phyloP scores from a whole-genome alignment of 768 basidiomycete species.

The Peribolospora baueri region DNA sequence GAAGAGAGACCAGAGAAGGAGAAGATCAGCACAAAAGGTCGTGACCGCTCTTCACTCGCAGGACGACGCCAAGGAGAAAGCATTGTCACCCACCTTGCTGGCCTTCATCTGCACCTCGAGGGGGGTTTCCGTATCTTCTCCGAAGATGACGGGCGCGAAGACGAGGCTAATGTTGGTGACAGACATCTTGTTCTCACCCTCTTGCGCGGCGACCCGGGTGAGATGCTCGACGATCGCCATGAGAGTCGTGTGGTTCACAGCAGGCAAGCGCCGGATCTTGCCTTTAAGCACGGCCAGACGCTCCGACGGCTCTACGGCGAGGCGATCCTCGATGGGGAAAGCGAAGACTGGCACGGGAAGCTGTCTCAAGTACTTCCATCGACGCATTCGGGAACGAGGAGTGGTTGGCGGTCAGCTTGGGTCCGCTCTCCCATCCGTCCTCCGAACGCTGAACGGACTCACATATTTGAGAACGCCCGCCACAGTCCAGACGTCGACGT shows the following conservation, averaged over 20 bases:
- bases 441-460: not conserved
- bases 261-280: constrained; percentile 8
- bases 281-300: not conserved
- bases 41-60: too few relatives aligned
- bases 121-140: constrained; percentile 5
- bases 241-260: constrained; percentile 12
- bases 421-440: not conserved
- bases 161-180: constrained; percentile 9
- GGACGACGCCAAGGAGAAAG: not conserved
- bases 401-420: not conserved
- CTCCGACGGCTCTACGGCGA: too few relatives aligned
- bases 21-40: too few relatives aligned
- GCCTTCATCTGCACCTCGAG: constrained; percentile 3
- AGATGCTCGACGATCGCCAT: constrained; percentile 10
- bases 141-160: constrained; percentile 9
- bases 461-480: constrained; percentile 11
- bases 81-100: not conserved
- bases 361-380: constrained; percentile 14
- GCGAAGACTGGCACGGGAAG: constrained; percentile 12
- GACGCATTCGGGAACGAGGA: too few relatives aligned
- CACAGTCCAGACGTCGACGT: constrained; percentile 10
- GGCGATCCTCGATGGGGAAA: constrained; percentile 6
- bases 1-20: too few relatives aligned
- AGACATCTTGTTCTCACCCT: constrained; percentile 11
- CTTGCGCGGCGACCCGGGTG: not conserved